Percentiles rank a stretch among this genome's conserved stretches.
phyloP scores from a whole-genome alignment of 352 stramenopile species.

The Globisporangium canariense region DNA sequence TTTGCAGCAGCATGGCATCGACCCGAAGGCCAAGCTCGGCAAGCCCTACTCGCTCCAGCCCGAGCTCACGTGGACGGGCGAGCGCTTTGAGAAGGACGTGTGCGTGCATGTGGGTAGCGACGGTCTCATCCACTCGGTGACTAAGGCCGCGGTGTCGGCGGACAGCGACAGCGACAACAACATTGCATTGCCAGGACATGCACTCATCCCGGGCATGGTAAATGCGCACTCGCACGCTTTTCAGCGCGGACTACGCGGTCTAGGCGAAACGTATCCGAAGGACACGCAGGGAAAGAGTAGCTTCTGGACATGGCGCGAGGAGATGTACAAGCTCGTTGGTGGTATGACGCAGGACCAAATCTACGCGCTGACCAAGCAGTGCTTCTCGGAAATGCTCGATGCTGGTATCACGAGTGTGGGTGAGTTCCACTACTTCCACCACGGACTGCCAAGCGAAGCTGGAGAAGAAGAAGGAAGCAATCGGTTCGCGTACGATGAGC shows the following conservation, averaged over 20 bases:
- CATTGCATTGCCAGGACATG: constrained; percentile 39
- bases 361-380: constrained; percentile 66
- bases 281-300: constrained; percentile 34
- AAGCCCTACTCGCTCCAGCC: constrained; percentile 51
- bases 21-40: constrained; percentile 4
- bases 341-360: constrained; percentile 61
- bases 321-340: constrained; percentile 81
- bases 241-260: constrained; percentile 61
- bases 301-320: constrained; percentile 82
- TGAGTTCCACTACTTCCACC: constrained; percentile 84
- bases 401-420: constrained; percentile 74
- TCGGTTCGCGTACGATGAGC: constrained; percentile 67
- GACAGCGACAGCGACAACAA: background rate
- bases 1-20: constrained; percentile 13
- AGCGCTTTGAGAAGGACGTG: constrained; percentile 48
- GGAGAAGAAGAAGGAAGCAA: constrained; percentile 21
- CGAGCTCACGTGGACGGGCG: constrained; percentile 68
- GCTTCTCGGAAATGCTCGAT: constrained; percentile 77
- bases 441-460: constrained; percentile 34
- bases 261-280: constrained; percentile 76
- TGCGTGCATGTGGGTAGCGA: constrained; percentile 47
- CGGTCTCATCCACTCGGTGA: constrained; percentile 43
- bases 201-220: constrained; percentile 67
- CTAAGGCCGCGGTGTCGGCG: constrained; percentile 5
- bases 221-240: constrained; percentile 84